phyloP scores from a whole-genome alignment of 164 flowering plant genomes.

The Aristolochia fimbriata region DNA sequence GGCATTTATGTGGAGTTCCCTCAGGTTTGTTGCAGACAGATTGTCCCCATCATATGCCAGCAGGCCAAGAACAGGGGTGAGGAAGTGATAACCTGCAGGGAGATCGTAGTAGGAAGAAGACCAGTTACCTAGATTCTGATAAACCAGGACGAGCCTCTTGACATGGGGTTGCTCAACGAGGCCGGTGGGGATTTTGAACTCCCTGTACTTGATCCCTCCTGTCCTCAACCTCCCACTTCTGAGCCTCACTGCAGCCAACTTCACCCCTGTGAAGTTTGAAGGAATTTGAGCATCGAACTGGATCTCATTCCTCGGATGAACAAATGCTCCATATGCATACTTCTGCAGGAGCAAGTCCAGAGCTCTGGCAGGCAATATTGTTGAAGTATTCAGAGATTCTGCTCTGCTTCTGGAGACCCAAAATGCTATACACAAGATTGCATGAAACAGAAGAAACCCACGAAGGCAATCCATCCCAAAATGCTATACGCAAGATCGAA shows the following conservation, averaged over 20 bases:
- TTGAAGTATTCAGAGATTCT: background rate
- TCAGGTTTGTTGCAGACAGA: slow-evolving; percentile 45
- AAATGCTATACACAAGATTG: background rate
- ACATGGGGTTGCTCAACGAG: slow-evolving; percentile 57
- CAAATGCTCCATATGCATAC: slow-evolving; percentile 63
- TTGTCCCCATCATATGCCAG: slow-evolving; percentile 61
- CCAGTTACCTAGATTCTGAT: slow-evolving; percentile 71
- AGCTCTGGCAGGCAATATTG: background rate
- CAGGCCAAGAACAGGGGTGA: slow-evolving; percentile 70
- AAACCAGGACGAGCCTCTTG: slow-evolving; percentile 69
- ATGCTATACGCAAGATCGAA: no score
- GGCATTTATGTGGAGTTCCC: slow-evolving; percentile 47
- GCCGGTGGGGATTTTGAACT: slow-evolving; percentile 55
- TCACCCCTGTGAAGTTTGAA: slow-evolving; percentile 53
- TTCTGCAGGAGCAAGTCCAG: slow-evolving; percentile 70
- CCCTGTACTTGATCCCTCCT: slow-evolving; percentile 37
- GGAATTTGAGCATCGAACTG: slow-evolving; percentile 43
- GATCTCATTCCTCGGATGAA: slow-evolving; percentile 36
- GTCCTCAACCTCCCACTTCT: slow-evolving; percentile 63
- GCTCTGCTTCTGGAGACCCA: background rate
- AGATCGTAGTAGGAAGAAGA: slow-evolving; percentile 43
- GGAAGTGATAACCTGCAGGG: slow-evolving; percentile 33
- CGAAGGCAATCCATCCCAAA: no score
- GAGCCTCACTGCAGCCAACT: slow-evolving; percentile 63
- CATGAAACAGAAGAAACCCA: no score